Evolutionary conservation across 1,284 basidiomycete genomes (phyloP), one percentile per base, ranked within the genome.

Genomic region (Ceratobasidium papillatum): DNA sequence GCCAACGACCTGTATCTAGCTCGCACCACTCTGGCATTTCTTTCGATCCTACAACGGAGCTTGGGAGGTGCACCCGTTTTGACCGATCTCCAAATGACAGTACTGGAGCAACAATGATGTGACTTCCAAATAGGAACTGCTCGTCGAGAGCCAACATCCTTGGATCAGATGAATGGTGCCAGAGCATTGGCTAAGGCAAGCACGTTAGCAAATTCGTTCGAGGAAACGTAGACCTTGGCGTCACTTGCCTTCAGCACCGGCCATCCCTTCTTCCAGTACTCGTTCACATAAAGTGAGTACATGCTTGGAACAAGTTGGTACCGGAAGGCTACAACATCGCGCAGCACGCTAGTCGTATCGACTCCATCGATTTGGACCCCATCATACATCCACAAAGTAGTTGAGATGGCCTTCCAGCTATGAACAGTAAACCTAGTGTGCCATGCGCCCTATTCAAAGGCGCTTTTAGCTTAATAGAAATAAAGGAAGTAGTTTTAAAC

Each of bases 361-460:
- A 22, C 47, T 0, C 69, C 69, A 25, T 73, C 69, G 17, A 62
- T 22, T 25, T 73, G 9, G 4, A 73, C 25, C 3, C 69, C 59
- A n/a, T 73, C 69, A 34, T 73, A 73, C 69, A 73, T 73, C 69
- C 69, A 73, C 25, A 73, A 47, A 1, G 69, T 73, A 12, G 69
- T 73, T 30, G 69, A 73, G 43, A 73, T 45, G 1, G 52, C 69
- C 47, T 73, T 73, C 69, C 69, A 73, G 34, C 69, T 73, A 22
- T 73, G 69, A 9, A 73, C 69, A 25, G 69, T 73, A 22, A 73
- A 73, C 27, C 69, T 58, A 34, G 69, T 73, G 27, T 73, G 69
- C 69, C 69, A 73, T 12, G 69, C 69, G n/a, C 69, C 69, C 69
- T 73, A 25, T 19, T 58, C 14, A 32, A 59, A n/a, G 2, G 36